These are phyloP conservation scores for Mediolabrus comicus DNA, from an alignment of 108 stramenopile species.

Conservation along the genomic window DNA sequence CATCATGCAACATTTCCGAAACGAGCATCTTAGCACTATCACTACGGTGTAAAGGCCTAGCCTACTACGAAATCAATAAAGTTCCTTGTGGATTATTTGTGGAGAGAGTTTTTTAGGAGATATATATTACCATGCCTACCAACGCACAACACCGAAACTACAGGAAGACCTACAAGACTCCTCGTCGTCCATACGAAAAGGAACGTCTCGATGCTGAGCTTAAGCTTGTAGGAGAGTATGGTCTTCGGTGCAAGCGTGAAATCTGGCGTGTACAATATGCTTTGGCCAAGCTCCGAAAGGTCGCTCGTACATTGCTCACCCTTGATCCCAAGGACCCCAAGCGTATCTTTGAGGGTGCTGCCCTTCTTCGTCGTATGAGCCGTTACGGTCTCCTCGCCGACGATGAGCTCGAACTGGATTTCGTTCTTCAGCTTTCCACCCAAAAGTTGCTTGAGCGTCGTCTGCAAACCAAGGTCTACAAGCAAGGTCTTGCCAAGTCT, in stretches of 20 bases:
- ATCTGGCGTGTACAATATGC: conserved; percentile 99
- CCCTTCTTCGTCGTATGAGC: conserved; percentile 95
- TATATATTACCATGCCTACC: conserved; percentile 44
- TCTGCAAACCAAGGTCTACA: conserved; percentile 97
- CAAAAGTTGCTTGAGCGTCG: conserved; percentile 98
- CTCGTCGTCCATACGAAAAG: conserved; percentile 99
- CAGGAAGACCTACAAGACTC: conserved; percentile 98
- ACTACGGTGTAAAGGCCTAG: background rate
- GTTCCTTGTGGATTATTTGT: background rate
- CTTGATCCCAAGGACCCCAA: conserved; percentile 96
- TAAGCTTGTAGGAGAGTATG: conserved; percentile 99
- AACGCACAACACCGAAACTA: conserved; percentile 64
- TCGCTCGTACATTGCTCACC: conserved; percentile 95
- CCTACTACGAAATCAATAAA: background rate
- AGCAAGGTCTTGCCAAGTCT: conserved; percentile 98
- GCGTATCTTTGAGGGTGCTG: conserved; percentile 98
- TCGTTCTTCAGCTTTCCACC: conserved; percentile 97
- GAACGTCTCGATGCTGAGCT: conserved; percentile 98
- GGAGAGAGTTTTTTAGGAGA: background rate
- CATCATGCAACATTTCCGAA: background rate
- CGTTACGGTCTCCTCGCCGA: conserved; percentile 97
- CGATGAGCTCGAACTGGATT: conserved; percentile 96
- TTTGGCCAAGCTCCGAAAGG: conserved; percentile 99
- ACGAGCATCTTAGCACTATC: background rate
- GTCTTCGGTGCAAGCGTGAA: conserved; percentile 99